phyloP scores from a whole-genome alignment of 495 filamentous ascomycete species.

The Podospora comata region DNA sequence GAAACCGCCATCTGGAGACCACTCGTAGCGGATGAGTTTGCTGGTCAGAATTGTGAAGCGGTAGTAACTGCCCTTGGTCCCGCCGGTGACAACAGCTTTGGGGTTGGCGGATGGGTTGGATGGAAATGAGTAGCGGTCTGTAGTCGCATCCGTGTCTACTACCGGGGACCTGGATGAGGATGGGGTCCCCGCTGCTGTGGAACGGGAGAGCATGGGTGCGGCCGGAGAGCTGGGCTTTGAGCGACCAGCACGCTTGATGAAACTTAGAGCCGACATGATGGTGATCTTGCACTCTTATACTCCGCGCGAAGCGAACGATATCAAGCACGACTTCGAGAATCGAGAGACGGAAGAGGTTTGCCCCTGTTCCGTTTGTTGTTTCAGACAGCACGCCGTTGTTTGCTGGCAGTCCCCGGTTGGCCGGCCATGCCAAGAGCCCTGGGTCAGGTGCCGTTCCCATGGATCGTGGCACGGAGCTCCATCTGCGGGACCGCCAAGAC shows the following conservation, averaged over 20 bases:
- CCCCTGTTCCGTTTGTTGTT: background rate
- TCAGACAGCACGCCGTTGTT: background rate
- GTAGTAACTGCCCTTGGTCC: constrained; percentile 34
- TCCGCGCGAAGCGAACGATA: background rate
- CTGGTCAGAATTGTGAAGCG: constrained; percentile 56
- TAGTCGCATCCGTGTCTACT: constrained; percentile 3
- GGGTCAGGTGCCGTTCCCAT: background rate
- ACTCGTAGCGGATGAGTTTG: constrained; percentile 54
- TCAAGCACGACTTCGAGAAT: background rate
- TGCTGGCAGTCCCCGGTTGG: background rate
- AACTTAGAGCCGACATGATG: background rate
- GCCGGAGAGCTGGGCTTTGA: background rate
- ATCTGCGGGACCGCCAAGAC: background rate
- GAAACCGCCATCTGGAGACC: constrained; percentile 53
- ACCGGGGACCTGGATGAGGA: background rate
- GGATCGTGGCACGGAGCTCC: background rate
- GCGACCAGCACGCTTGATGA: background rate
- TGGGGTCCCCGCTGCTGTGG: background rate
- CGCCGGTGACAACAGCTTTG: constrained; percentile 45
- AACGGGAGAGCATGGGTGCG: constrained; percentile 3
- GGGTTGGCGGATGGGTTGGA: constrained; percentile 45
- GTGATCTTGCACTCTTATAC: background rate
- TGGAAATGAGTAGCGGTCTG: constrained; percentile 43
- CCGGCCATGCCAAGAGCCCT: background rate
- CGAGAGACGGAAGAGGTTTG: background rate